A percentile compares a stretch with the other conserved stretches of the same genome.
Evolutionary conservation across 2,329 filamentous ascomycete species (phyloP).

Genomic region (Coleophoma crateriformis): DNA sequence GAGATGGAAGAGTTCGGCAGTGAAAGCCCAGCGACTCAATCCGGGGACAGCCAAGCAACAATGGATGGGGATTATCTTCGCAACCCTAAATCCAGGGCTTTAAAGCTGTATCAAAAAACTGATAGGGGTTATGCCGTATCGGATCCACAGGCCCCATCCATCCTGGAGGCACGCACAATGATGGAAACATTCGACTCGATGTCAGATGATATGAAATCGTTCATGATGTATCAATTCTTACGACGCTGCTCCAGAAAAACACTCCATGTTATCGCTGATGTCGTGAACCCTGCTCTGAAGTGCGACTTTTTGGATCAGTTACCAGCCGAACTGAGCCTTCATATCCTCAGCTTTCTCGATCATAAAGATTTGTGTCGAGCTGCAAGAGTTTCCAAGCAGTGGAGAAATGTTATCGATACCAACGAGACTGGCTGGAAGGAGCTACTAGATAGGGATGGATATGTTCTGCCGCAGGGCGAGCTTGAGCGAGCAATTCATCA

Average conservation of each 20-base stretch:
- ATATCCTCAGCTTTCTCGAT: conserved; percentile 83
- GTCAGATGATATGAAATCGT: conserved; percentile 86
- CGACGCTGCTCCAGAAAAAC: conserved; percentile 83
- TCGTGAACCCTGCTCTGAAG: conserved; percentile 90
- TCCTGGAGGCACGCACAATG: conserved; percentile 81
- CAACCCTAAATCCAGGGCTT: conserved; percentile 33
- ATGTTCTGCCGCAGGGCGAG: conserved; percentile 72
- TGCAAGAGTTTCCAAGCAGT: conserved; percentile 89
- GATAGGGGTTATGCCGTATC: conserved; percentile 10
- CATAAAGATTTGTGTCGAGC: conserved; percentile 81
- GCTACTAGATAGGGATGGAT: conserved; percentile 80
- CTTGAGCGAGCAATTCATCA: conserved; percentile 79
- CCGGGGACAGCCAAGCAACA: conserved; percentile 20
- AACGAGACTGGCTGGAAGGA: conserved; percentile 97
- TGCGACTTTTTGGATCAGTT: conserved; percentile 86
- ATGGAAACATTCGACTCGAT: conserved; percentile 87
- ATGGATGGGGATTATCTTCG: conserved; percentile 12
- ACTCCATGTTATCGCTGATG: conserved; percentile 80
- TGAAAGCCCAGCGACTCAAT: conserved; percentile 27
- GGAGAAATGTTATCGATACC: conserved; percentile 84
- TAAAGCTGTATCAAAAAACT: conserved; percentile 19
- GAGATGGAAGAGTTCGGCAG: conserved; percentile 33
- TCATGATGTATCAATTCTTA: conserved; percentile 94
- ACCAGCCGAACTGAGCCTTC: conserved; percentile 79
- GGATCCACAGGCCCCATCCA: conserved; percentile 26